Evolutionary conservation across 768 basidiomycete genomes (phyloP).

Genomic region (Cystofilobasidium macerans): DNA sequence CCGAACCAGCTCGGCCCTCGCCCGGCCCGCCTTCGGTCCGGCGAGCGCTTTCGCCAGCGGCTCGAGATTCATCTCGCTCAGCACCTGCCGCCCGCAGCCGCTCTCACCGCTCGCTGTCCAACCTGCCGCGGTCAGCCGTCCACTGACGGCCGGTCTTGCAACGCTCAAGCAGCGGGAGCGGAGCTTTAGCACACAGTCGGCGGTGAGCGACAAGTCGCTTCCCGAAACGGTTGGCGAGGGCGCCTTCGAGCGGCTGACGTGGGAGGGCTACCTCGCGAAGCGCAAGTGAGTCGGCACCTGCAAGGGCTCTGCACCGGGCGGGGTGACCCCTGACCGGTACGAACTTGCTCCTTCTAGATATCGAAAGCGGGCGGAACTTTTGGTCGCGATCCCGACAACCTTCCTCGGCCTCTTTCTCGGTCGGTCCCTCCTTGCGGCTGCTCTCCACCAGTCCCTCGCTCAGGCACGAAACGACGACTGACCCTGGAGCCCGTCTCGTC

Average conservation of each 20-base stretch:
- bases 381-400: not conserved
- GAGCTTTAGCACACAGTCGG: not conserved
- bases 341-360: not conserved
- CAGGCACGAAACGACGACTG: no score
- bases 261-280: not conserved
- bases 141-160: not conserved
- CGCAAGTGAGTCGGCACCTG: not conserved
- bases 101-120: not conserved
- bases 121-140: not conserved
- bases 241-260: not conserved
- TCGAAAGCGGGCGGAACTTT: not conserved
- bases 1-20: no score
- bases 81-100: no score
- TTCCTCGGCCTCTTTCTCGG: not conserved
- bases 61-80: no score
- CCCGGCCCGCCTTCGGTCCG: no score
- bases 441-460: no score
- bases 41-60: no score
- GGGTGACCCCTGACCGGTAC: no score
- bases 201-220: not conserved
- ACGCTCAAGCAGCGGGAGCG: not conserved
- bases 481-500: not conserved
- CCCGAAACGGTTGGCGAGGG: not conserved
- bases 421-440: no score
- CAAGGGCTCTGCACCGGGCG: no score